Percentiles rank a stretch among this genome's conserved stretches.
Evolutionary conservation across 2,329 filamentous ascomycete species (phyloP).

Genomic region (Colletotrichum sp.): DNA sequence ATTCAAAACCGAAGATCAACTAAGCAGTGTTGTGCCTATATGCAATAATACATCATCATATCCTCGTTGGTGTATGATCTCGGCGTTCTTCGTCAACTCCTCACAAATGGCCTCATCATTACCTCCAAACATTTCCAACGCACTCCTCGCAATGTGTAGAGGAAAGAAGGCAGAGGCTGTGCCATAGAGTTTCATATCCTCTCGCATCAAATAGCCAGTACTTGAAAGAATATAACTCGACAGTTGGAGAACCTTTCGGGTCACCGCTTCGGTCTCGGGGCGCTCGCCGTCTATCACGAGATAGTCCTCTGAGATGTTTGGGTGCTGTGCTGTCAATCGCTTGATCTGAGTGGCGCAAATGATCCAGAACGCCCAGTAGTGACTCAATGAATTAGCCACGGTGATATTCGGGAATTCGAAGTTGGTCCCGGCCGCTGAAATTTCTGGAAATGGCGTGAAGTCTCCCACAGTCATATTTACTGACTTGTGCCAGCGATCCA

Average conservation of each 20-base stretch:
- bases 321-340: conserved; percentile 7
- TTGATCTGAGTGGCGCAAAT: conserved; percentile 36
- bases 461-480: background rate
- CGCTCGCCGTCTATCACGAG: conserved; percentile 5
- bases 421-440: background rate
- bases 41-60: background rate
- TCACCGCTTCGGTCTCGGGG: background rate
- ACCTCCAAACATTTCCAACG: background rate
- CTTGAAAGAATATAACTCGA: conserved; percentile 23
- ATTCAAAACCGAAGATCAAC: rapidly evolving
- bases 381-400: conserved; percentile 39
- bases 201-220: conserved; percentile 40
- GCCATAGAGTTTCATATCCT: conserved; percentile 43
- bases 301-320: conserved; percentile 26
- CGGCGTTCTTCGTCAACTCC: background rate
- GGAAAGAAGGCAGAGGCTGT: conserved; percentile 38
- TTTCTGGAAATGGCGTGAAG: background rate
- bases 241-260: background rate
- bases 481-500: background rate
- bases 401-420: conserved; percentile 39
- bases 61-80: background rate
- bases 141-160: conserved; percentile 21
- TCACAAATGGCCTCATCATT: no score
- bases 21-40: rapidly evolving
- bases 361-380: conserved; percentile 41